These are phyloP conservation scores for Acidomyces sp. DNA, from an alignment of 495 filamentous ascomycete genomes.

Conservation along the genomic window DNA sequence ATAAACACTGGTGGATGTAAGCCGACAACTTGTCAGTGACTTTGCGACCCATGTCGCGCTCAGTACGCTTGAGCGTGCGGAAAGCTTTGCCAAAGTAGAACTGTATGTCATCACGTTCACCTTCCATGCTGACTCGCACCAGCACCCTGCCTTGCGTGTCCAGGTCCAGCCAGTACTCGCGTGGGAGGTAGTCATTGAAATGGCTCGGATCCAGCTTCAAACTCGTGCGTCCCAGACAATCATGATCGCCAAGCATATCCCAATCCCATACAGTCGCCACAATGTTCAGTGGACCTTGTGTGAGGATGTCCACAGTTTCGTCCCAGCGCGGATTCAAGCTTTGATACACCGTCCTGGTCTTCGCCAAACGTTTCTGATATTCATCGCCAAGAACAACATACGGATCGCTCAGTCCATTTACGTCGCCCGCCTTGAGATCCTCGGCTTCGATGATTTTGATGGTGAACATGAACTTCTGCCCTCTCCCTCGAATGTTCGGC, in stretches of 20 bases:
- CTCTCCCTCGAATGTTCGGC: slow-evolving; percentile 32
- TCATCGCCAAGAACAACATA: slow-evolving; percentile 96
- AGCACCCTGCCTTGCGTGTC: slow-evolving; percentile 89
- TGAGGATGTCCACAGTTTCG: slow-evolving; percentile 90
- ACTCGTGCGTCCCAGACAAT: slow-evolving; percentile 88
- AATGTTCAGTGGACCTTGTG: slow-evolving; percentile 78
- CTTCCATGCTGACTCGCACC: slow-evolving; percentile 93
- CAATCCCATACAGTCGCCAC: slow-evolving; percentile 98
- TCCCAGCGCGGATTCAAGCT: slow-evolving; percentile 97
- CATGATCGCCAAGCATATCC: slow-evolving; percentile 93
- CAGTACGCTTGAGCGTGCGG: slow-evolving; percentile 82
- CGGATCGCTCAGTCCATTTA: slow-evolving; percentile 85
- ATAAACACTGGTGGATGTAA: slow-evolving; percentile 85
- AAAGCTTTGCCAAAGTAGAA: slow-evolving; percentile 99
- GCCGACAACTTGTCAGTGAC: slow-evolving; percentile 98
- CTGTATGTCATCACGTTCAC: slow-evolving; percentile 93
- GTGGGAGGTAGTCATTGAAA: slow-evolving; percentile 87
- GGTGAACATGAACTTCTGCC: slow-evolving; percentile 87
- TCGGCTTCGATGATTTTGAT: slow-evolving; percentile 99
- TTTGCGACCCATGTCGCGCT: slow-evolving; percentile 93
- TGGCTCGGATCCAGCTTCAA: slow-evolving; percentile 89
- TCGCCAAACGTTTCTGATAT: slow-evolving; percentile 92
- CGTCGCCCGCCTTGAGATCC: slow-evolving; percentile 93
- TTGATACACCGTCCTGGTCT: slow-evolving; percentile 82
- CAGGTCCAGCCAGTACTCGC: slow-evolving; percentile 94